A percentile compares a stretch with the other conserved stretches of the same genome.
Conservation (phyloP, 139 green algal genomes). For the Chlamydomonas asymmetrica region DNA sequence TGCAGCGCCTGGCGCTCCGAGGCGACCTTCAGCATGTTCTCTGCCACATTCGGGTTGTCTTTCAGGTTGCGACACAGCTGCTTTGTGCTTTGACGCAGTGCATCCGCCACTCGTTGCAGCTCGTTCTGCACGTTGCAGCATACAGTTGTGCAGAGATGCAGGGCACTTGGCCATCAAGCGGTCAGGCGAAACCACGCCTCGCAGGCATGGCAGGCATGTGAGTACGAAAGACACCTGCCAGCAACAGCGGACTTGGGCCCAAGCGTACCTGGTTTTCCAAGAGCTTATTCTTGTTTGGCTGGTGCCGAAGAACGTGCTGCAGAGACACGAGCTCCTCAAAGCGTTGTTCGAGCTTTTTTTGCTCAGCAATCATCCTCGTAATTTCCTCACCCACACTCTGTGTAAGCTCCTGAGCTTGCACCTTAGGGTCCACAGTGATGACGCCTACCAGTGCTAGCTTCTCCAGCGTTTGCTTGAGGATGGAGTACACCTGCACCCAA, state of each 20-base stretch:
- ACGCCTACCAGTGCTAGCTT: conserved; percentile 60
- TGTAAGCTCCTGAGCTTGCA: conserved; percentile 70
- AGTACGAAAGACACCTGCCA: too few relatives aligned
- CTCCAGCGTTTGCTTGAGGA: conserved; percentile 57
- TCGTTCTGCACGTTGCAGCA: conserved; percentile 45
- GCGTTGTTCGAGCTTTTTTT: conserved; percentile 69
- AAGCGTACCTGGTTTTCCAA: conserved; percentile 54
- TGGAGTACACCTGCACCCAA: conserved; percentile 55
- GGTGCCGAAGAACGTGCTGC: conserved; percentile 55
- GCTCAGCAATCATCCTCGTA: conserved; percentile 67
- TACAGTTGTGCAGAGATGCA: neutral
- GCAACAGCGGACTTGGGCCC: too few relatives aligned
- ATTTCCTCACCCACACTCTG: conserved; percentile 79
- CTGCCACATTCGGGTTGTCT: conserved; percentile 79
- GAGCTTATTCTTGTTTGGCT: conserved; percentile 75
- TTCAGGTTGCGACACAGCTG: conserved; percentile 80
- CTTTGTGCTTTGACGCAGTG: conserved; percentile 67
- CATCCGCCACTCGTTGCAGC: conserved; percentile 66
- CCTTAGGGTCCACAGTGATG: conserved; percentile 64
- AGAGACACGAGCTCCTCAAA: conserved; percentile 69
- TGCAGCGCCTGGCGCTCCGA: conserved; percentile 62
- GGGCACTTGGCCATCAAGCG: too few relatives aligned
- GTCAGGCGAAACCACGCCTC: too few relatives aligned
- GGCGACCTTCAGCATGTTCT: conserved; percentile 84
- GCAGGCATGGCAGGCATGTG: too few relatives aligned